A percentile compares a stretch with the other conserved stretches of the same genome.
phyloP scores from a whole-genome alignment of 2,329 filamentous ascomycete species.

The Zymoseptoria brevis region DNA sequence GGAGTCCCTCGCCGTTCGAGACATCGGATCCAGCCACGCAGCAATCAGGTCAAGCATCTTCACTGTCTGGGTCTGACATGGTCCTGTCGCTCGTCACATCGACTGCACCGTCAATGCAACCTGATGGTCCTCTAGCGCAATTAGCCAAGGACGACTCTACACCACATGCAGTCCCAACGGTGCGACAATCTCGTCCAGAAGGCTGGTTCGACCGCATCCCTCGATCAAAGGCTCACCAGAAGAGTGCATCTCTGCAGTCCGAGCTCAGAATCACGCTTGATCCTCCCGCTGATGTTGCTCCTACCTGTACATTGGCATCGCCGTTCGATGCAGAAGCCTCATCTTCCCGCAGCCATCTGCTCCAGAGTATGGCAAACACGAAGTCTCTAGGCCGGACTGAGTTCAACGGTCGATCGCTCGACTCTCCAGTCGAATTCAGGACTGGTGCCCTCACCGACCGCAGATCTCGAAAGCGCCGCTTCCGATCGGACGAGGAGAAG shows the following conservation, averaged over 20 bases:
- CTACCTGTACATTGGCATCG: slow-evolving; percentile 31
- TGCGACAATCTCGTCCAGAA: slow-evolving; percentile 30
- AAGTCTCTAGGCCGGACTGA: slow-evolving; percentile 27
- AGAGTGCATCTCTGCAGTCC: slow-evolving; percentile 44
- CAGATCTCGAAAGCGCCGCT: slow-evolving; percentile 51
- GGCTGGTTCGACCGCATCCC: slow-evolving; percentile 36
- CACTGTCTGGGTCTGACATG: slow-evolving; percentile 44
- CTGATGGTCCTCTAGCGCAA: slow-evolving; percentile 41
- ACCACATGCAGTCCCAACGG: slow-evolving; percentile 9
- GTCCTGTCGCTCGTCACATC: slow-evolving; percentile 44
- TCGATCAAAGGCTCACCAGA: slow-evolving; percentile 44
- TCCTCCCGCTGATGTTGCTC: slow-evolving; percentile 14
- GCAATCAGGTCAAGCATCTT: slow-evolving; percentile 22
- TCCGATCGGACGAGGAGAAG: slow-evolving; percentile 45
- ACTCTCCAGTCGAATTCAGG: slow-evolving; percentile 47
- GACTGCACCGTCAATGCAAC: slow-evolving; percentile 46
- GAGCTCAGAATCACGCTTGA: slow-evolving; percentile 33
- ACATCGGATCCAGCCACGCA: slow-evolving; percentile 29
- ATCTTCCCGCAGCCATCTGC: slow-evolving; percentile 22
- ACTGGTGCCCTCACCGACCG: slow-evolving; percentile 45
- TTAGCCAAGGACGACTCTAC: slow-evolving; percentile 31
- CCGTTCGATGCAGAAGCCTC: slow-evolving; percentile 32
- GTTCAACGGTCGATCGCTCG: slow-evolving; percentile 30
- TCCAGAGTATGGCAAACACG: slow-evolving; percentile 28
- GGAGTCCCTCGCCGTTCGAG: slow-evolving; percentile 52